A percentile compares a stretch with the other conserved stretches of the same genome.
phyloP scores from a whole-genome alignment of 768 basidiomycete genomes.

The Rhizopogon rudus region DNA sequence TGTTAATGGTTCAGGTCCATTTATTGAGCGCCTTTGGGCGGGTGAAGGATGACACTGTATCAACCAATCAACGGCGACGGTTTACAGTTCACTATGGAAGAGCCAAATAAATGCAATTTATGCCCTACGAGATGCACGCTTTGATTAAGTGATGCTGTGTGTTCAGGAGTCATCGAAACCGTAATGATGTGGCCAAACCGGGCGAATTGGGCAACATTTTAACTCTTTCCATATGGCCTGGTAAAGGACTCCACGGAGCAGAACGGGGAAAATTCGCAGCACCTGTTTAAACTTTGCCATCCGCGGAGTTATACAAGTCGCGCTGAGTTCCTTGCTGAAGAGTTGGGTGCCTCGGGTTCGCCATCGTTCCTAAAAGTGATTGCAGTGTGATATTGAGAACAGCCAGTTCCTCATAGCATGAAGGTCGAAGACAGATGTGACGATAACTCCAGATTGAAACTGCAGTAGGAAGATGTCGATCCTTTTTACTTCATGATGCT shows the following conservation, averaged over 20 bases:
- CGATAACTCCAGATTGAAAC: not conserved
- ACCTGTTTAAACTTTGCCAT: not conserved
- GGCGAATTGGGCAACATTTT: not conserved
- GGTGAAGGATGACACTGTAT: not conserved
- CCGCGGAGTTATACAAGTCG: not conserved
- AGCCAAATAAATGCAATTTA: not conserved
- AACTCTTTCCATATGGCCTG: not conserved
- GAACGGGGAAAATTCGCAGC: not conserved
- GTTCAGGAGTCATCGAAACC: not conserved
- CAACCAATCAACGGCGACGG: not conserved
- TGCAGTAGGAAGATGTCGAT: not conserved
- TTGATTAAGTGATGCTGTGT: not conserved
- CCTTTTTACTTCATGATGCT: not conserved
- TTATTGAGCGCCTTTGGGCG: not conserved
- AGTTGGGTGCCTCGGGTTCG: not conserved
- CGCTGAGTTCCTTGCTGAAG: not conserved
- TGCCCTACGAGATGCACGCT: not conserved
- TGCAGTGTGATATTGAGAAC: not conserved
- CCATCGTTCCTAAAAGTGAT: not conserved
- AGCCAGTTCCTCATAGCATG: not conserved
- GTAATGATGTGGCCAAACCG: not conserved
- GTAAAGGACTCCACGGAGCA: not conserved
- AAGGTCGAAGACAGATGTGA: not conserved
- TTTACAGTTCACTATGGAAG: not conserved
- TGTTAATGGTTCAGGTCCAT: not conserved